phyloP scores from a whole-genome alignment of 2,329 filamentous ascomycete species.

The Apiospora arundinis region DNA sequence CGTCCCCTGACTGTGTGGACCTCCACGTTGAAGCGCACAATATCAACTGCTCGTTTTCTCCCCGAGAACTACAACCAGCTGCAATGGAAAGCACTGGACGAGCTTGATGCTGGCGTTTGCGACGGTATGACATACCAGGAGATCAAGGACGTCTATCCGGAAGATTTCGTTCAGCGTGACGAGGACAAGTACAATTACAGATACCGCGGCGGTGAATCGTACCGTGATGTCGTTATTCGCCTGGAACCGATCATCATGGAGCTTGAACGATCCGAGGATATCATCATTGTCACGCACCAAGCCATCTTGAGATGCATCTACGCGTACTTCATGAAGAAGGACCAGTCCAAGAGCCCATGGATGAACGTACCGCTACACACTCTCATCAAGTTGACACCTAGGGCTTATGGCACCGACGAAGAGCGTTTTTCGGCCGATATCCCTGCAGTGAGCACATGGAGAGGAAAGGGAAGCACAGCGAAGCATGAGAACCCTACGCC shows the following conservation, averaged over 20 bases:
- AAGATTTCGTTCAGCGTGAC: slow-evolving; percentile 94
- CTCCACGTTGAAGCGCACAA: slow-evolving; percentile 77
- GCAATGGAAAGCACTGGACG: slow-evolving; percentile 98
- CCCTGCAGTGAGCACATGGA: slow-evolving; percentile 94
- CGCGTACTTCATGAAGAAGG: slow-evolving; percentile 98
- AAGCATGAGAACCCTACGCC: slow-evolving; percentile 75
- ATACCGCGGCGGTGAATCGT: slow-evolving; percentile 93
- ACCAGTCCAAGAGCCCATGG: slow-evolving; percentile 92
- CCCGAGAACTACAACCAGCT: slow-evolving; percentile 86
- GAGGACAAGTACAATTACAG: slow-evolving; percentile 99
- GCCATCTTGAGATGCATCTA: slow-evolving; percentile 97
- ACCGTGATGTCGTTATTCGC: slow-evolving; percentile 96
- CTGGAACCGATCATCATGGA: slow-evolving; percentile 99
- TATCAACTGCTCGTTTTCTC: slow-evolving; percentile 86
- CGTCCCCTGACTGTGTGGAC: slow-evolving; percentile 69
- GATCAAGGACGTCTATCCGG: slow-evolving; percentile 88
- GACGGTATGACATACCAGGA: slow-evolving; percentile 96
- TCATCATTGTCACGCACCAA: slow-evolving; percentile 97
- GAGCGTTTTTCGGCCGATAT: slow-evolving; percentile 89
- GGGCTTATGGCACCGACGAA: slow-evolving; percentile 92
- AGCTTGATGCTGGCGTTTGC: slow-evolving; percentile 95
- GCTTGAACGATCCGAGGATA: slow-evolving; percentile 92
- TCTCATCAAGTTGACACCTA: slow-evolving; percentile 93
- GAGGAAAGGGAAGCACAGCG: slow-evolving; percentile 87
- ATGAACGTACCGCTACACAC: slow-evolving; percentile 98